A percentile compares a stretch with the other conserved stretches of the same genome.
phyloP scores from a whole-genome alignment of 306 rosid species.

The Boehmeria nivea region DNA sequence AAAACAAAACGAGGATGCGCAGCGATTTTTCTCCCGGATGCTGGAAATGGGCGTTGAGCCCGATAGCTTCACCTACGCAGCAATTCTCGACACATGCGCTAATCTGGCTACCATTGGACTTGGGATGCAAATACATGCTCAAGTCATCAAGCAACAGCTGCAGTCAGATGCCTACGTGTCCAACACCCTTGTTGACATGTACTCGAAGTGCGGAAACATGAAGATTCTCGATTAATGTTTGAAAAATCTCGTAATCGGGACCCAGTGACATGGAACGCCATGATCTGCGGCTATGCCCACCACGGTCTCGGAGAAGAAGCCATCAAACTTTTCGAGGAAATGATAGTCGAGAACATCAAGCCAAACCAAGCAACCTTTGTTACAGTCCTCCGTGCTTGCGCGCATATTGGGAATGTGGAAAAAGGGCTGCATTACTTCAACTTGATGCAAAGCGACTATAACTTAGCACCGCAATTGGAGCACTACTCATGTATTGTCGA shows the following conservation, averaged over 20 bases:
- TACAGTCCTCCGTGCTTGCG: constrained; percentile 84
- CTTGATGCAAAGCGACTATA: constrained; percentile 50
- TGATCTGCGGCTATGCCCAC: constrained; percentile 80
- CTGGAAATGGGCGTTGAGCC: constrained; percentile 59
- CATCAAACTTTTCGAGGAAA: constrained; percentile 55
- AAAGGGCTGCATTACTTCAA: constrained; percentile 50
- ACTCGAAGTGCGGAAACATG: constrained; percentile 83
- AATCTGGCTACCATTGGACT: constrained; percentile 75
- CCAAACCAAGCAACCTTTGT: constrained; percentile 75
- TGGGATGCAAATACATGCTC: constrained; percentile 87
- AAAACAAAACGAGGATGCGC: constrained; percentile 69
- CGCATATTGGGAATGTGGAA: constrained; percentile 63
- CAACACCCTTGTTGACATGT: constrained; percentile 86
- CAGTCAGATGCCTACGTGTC: constrained; percentile 62
- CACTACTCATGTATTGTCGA: constrained; percentile 90
- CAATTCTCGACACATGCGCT: constrained; percentile 78
- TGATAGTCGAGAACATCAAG: constrained; percentile 58
- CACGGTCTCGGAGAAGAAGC: constrained; percentile 77
- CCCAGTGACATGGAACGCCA: constrained; percentile 83
- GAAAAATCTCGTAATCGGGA: constrained; percentile 68
- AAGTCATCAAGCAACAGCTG: constrained; percentile 61
- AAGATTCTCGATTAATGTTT: constrained; percentile 59
- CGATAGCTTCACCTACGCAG: constrained; percentile 79
- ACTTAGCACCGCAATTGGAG: constrained; percentile 69
- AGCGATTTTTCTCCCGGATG: constrained; percentile 61